Evolutionary conservation across 768 basidiomycete species (phyloP), one percentile per base, ranked within the genome.

Genomic region (Amanita fuliginea): DNA sequence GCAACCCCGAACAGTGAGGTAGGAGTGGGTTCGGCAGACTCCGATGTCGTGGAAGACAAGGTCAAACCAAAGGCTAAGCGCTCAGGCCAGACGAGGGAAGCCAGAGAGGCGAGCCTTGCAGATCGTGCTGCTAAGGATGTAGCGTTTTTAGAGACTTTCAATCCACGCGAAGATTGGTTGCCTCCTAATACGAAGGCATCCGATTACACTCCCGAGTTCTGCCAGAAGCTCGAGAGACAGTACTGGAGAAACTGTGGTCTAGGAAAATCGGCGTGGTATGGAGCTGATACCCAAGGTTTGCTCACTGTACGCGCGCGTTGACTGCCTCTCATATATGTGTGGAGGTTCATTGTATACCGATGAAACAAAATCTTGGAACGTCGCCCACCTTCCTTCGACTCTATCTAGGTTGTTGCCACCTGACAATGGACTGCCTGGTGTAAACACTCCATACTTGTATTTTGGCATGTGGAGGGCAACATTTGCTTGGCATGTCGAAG

Each of bases 381-480:
- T 98, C n/a, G 92, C 84, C 0, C 75, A 81, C 61, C 78, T 99
- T 9, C 84, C 84, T 26, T 96, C 94, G 34, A 75, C 90, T 2
- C 77, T 99, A 19, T 81, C 84, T 8, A 81, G 92, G 3, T 70
- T 96, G 22, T 67, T 91, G 0, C 87, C 86, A 0, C 60, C 77
- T 10, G 73, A 81, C 6, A 67, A 72, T 34, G 78, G 83, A 35
- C 70, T 99, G 22, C 94, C 95, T 0, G 96, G 96, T 7, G 96
- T 99, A 42, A 98, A 98, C 60, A 85, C 92, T 2, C 95, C 95
- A 0, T 98, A 98, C 62, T 77, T 98, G 2, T 98, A 98, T 65
- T 98, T 94, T 62, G 96, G 96, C 55, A 98, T 97, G 94, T 99
- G 96, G 96, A 75, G 93, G 45, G 95, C 95, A 19, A 92, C 92